Evolutionary conservation across 2,329 filamentous ascomycete species (phyloP).

Genomic region (Volutella citrinella): DNA sequence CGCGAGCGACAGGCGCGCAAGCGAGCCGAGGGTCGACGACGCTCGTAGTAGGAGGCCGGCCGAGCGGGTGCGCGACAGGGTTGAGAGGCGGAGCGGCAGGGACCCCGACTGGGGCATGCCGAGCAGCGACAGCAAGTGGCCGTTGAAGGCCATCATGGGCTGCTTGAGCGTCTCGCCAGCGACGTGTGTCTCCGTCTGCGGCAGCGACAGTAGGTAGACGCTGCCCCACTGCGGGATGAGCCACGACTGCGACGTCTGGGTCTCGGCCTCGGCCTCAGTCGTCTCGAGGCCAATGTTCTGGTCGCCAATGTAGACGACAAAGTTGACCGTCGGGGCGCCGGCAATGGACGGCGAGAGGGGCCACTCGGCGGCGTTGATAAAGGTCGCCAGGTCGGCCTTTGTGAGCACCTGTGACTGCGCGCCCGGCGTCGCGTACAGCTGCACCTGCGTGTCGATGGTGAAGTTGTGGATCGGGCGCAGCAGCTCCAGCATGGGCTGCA

Average conservation of each 20-base stretch:
- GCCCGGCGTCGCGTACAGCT: constrained; percentile 80
- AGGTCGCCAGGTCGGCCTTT: constrained; percentile 86
- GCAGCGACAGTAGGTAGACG: constrained; percentile 56
- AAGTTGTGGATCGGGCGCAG: constrained; percentile 88
- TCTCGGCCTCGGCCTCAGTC: constrained; percentile 19
- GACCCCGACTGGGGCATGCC: constrained; percentile 82
- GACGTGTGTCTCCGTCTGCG: constrained; percentile 48
- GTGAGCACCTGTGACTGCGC: constrained; percentile 63
- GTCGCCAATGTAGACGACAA: constrained; percentile 85
- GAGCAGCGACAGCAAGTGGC: constrained; percentile 83
- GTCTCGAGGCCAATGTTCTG: constrained; percentile 60
- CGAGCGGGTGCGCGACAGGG: constrained; percentile 79
- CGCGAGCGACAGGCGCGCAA: constrained; percentile 80
- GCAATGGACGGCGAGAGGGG: constrained; percentile 92
- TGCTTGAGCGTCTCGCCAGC: constrained; percentile 66
- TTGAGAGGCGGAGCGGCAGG: constrained; percentile 79
- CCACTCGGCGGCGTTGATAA: constrained; percentile 98
- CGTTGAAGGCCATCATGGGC: constrained; percentile 84
- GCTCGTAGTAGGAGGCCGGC: constrained; percentile 84
- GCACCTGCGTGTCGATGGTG: constrained; percentile 92
- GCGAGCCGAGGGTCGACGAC: constrained; percentile 88
- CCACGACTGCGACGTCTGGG: constrained; percentile 65
- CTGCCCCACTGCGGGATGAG: constrained; percentile 94
- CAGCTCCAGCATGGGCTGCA: constrained; percentile 76
- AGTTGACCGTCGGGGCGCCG: constrained; percentile 90